These are phyloP conservation scores for Ustilago hordei DNA, from an alignment of 1,284 basidiomycete genomes.

Conservation along the genomic window DNA sequence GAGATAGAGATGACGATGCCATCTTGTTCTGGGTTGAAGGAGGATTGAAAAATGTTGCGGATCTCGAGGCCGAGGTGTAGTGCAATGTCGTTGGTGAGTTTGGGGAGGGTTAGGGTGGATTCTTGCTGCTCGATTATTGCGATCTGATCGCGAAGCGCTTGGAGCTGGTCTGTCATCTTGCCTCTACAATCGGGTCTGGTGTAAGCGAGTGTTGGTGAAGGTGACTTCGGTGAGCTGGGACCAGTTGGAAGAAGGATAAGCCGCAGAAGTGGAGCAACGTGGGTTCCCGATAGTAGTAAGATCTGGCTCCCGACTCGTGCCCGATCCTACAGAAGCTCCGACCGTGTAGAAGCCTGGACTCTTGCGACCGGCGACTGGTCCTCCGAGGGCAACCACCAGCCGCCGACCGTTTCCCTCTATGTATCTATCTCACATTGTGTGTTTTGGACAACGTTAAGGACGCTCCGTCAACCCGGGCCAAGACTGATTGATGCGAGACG, in stretches of 20 bases:
- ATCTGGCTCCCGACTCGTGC: neutral
- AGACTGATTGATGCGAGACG: neutral
- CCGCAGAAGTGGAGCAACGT: neutral
- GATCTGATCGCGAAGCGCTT: slow-evolving; percentile 15
- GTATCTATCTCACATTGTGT: neutral
- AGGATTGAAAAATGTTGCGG: slow-evolving; percentile 28
- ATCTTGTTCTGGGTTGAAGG: slow-evolving; percentile 13
- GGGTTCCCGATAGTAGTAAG: neutral
- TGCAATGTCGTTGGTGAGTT: slow-evolving; percentile 36
- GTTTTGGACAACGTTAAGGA: no score
- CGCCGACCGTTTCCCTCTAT: neutral
- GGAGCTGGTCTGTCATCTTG: slow-evolving; percentile 13
- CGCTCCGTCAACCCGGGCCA: neutral
- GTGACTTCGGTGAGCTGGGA: neutral
- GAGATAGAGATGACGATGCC: slow-evolving; percentile 54
- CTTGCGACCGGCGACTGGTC: neutral
- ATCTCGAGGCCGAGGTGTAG: slow-evolving; percentile 44
- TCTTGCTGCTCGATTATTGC: slow-evolving; percentile 30
- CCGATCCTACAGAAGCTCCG: neutral
- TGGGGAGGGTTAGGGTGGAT: slow-evolving; percentile 19
- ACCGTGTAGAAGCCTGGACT: neutral
- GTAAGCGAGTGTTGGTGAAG: neutral
- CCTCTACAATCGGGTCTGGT: neutral
- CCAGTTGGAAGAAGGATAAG: neutral
- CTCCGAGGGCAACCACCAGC: slow-evolving; percentile 6